Conservation (phyloP, 345 rosid species). For the Heritiera littoralis region DNA sequence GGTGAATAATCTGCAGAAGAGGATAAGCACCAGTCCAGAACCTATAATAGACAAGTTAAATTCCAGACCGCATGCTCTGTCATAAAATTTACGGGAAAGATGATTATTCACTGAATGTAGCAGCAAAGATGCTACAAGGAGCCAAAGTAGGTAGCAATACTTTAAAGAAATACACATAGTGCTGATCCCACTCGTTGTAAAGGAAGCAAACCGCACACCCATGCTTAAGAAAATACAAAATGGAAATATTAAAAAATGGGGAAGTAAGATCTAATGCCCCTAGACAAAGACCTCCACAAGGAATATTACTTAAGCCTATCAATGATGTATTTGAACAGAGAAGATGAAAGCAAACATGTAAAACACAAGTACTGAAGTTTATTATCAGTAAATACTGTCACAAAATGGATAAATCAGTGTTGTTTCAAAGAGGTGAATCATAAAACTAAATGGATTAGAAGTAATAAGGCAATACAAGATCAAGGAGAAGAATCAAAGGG, state of each 20-base stretch:
- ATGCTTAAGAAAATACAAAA: not conserved
- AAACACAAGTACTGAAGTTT: not conserved
- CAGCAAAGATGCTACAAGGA: not conserved
- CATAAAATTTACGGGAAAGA: not conserved
- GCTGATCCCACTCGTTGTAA: conserved; percentile 14
- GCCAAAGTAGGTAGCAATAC: not conserved
- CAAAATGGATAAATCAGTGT: not conserved
- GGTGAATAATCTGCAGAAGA: too few species aligned
- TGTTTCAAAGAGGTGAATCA: not conserved
- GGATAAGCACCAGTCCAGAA: too few species aligned
- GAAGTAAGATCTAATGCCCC: conserved; percentile 3
- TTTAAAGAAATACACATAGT: not conserved
- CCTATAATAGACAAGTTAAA: too few species aligned
- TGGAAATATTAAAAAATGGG: not conserved
- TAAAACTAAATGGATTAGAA: not conserved
- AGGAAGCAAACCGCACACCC: not conserved
- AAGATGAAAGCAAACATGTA: not conserved
- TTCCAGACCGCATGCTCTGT: not conserved
- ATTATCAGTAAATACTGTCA: not conserved
- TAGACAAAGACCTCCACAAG: conserved; percentile 22
- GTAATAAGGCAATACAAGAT: not conserved
- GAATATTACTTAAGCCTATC: not conserved
- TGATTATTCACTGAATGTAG: not conserved
- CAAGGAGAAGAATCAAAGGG: not conserved
- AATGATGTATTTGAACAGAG: not conserved